Base-by-base conservation (phyloP, 2,329 filamentous ascomycete genomes). In the Alternaria rosae region DNA sequence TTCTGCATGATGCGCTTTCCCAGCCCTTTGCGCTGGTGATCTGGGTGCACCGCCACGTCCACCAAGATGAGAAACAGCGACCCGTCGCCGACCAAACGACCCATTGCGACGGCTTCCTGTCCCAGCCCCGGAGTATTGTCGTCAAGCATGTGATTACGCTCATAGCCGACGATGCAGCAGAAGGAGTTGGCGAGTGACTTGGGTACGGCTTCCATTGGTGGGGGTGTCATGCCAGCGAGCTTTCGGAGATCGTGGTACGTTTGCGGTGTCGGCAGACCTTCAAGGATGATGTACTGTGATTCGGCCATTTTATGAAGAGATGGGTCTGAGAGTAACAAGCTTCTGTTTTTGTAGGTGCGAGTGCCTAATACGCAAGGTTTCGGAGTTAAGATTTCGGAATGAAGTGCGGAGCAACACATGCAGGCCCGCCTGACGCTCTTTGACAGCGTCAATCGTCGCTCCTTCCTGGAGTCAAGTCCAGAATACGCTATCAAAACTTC, bases 41-140 rank as follows among this genome's bases (percentile, higher is more conserved):
- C 78, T 6, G 83, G 82, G 47, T 84, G 75, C n/a, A 85, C 81
- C 2, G 81, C 82, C 72, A 87, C 83, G 66, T 86, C 84, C 20
- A 81, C 81, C 52, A 86, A 78, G 44, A 82, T 74, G 54, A 86
- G 84, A 65, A 86, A 85, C 76, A 84, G 83, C 6, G 81, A 82
- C 7, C 84, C 84, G 62, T 86, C 85, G 12, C 83, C 82, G 58
- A 85, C 76, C 25, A 86, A 76, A 20, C 85, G 80, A 51, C 84
- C 84, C 84, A 86, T 86, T 0, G 76, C 84, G 6, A 86, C 77
- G n/a, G 69, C 62, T 7, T 38, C 50, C 47, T 76, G 73, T 9
- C 57, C 55, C 1, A 59, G 50, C 5, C 55, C 45, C 3, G 74
- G 71, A 17, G 65, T 70, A 4, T 65, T 66, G 9, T 63, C 67